Conservation (phyloP, 345 rosid species). For the Triadica sebifera region DNA sequence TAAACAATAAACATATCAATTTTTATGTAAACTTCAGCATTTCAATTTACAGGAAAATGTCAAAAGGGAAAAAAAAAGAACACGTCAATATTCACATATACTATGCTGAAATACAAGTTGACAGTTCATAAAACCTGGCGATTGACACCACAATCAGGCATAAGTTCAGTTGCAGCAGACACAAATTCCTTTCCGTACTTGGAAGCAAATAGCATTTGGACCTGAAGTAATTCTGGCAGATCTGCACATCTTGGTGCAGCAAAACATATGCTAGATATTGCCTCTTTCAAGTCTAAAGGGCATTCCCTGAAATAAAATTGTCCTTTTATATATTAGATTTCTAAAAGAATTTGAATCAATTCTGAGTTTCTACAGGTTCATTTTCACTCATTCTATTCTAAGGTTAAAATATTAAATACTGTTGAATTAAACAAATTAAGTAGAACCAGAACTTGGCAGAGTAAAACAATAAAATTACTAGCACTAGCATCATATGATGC, state of each 20-base stretch:
- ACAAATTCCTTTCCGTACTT: constrained; percentile 93
- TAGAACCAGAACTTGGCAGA: not conserved
- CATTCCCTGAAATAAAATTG: constrained; percentile 68
- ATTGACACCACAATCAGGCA: constrained; percentile 95
- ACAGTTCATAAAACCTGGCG: constrained; percentile 62
- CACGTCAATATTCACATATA: not conserved
- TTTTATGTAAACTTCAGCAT: too few relatives aligned
- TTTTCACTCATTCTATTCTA: not conserved
- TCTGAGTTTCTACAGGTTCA: not conserved
- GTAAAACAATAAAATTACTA: not conserved
- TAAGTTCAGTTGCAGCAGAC: constrained; percentile 87
- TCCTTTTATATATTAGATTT: constrained; percentile 12
- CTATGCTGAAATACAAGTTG: not conserved
- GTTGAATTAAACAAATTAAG: constrained; percentile 13
- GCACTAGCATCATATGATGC: not conserved
- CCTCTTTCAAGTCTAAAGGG: constrained; percentile 92
- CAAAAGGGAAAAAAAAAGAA: too few relatives aligned
- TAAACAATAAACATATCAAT: not conserved
- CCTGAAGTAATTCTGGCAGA: constrained; percentile 84
- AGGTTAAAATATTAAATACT: not conserved
- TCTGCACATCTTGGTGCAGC: constrained; percentile 99
- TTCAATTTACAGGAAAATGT: too few relatives aligned
- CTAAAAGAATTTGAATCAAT: constrained; percentile 6
- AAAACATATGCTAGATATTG: constrained; percentile 88
- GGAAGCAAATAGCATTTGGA: constrained; percentile 70